Base-by-base conservation (phyloP, 768 basidiomycete genomes). In the Dendrothele bispora region DNA sequence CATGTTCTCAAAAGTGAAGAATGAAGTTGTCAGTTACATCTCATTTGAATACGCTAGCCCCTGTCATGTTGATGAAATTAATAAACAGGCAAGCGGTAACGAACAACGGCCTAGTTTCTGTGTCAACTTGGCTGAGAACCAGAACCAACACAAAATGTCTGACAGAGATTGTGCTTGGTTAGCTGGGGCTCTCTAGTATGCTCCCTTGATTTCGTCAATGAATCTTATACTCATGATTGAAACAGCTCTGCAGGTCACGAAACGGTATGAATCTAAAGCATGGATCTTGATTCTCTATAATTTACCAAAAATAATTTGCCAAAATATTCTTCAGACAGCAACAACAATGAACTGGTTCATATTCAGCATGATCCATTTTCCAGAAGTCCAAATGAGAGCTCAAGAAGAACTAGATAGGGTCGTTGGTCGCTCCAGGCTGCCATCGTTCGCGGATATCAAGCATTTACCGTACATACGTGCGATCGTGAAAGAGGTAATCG, bases 341-440 rank as follows among this genome's bases (percentile, higher is more conserved):
- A 63, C 65, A 8, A 61, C 61, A 0, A 48, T 72, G 2, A 53
- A 57, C 15, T 60, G 60, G 2, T 70, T 74, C 43, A 49, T 70
- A 32, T 55, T 70, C 7, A 66, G 66, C 11, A 69, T 74, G 68
- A 53, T 62, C 4, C 53, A 62, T 10, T 52, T 69, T 43, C 72
- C 70, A 1, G 63, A 67, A 2, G 57, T 67, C 4, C 70, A 70
- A 44, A 53, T 51, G 27, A 59, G 56, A 17, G 68, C 66, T 7
- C 70, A 72, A 49, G 61, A 53, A 1, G 72, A 74, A 47, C 51
- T 76, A 7, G 73, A 73, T 37, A 22, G 52, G 5, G 64, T 69
- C 5, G 48, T 69, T 17, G 66, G 66, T 1, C 44, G 45, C 2
- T 61, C 55, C 8, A 56, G 68, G 3, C 57, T 76, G 18, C 73